Base-by-base conservation (phyloP, 2,329 filamentous ascomycete species). In the Alternaria angustiovoidea region DNA sequence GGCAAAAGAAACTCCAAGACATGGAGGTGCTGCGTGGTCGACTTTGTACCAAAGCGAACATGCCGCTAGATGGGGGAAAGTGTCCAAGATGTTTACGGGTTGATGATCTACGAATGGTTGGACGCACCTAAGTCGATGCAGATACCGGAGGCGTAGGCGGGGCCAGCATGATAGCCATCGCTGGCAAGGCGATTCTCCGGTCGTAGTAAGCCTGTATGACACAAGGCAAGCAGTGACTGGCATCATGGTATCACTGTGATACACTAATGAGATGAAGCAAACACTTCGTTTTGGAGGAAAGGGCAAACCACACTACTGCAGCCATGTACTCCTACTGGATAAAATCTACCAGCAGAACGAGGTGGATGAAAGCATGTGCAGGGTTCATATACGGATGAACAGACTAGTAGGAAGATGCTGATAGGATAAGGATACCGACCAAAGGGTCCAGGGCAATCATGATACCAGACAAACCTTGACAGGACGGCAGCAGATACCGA, bases 261-360 rank as follows among this genome's bases (percentile, higher is more conserved):
- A 26, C 28, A 56, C 47, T 20, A 47, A 20, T 38, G 36, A 20
- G 36, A 46, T 42, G 34, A 34, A 56, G 57, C 57, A 58, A 58
- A 58, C 55, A 30, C 28, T n/a, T 36, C 8, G 20, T 30, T 30
- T 43, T 34, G 18, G 14, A 24, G 24, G 11, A 49, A 26, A 30
- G 38, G 56, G 39, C 44, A 56, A 59, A 59, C 57, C 5, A 52
- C 14, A 6, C 14, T 22, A 22, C 7, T 5, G 34, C 39, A n/a
- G 36, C 28, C 12, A 32, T 43, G 20, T 30, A 11, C 20, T 12
- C 22, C 14, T 14, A 49, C 14, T 26, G 20, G 9, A 26, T 24
- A 18, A 5, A 38, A 2, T 24, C 12, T 34, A 22, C 18, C 30
- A 48, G 30, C 22, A 36, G 2, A n/a, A 18, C 18, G 39, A 41